A percentile compares a stretch with the other conserved stretches of the same genome.
phyloP scores from a whole-genome alignment of 2,329 filamentous ascomycete genomes.

The Fusarium sp. region DNA sequence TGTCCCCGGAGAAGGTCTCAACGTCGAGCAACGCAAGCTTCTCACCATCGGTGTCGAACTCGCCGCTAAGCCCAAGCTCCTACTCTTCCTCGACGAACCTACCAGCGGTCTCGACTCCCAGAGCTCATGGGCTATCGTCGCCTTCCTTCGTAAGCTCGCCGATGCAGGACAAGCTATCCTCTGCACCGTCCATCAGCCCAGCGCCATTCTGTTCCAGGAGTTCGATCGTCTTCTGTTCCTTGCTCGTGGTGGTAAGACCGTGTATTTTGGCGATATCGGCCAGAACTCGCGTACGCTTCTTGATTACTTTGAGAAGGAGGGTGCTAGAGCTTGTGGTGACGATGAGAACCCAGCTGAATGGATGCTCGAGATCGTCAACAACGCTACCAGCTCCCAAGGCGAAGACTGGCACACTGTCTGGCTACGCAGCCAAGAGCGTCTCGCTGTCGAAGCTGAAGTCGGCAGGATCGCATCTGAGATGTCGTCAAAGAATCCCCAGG shows the following conservation, averaged over 20 bases:
- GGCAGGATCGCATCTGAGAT: slow-evolving; percentile 67
- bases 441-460: slow-evolving; percentile 67
- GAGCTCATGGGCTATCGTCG: slow-evolving; percentile 70
- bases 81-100: slow-evolving; percentile 71
- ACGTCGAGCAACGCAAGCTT: slow-evolving; percentile 70
- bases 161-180: slow-evolving; percentile 62
- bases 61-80: slow-evolving; percentile 64
- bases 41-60: slow-evolving; percentile 70
- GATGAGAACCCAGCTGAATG: slow-evolving; percentile 80
- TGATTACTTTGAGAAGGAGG: slow-evolving; percentile 72
- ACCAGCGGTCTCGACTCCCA: slow-evolving; percentile 70
- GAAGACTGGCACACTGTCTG: slow-evolving; percentile 76
- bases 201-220: slow-evolving; percentile 61
- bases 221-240: slow-evolving; percentile 72
- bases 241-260: slow-evolving; percentile 70
- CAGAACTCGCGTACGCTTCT: slow-evolving; percentile 65
- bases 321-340: slow-evolving; percentile 65
- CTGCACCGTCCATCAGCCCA: slow-evolving; percentile 66
- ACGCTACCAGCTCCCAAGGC: slow-evolving; percentile 49
- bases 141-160: slow-evolving; percentile 70
- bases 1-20: slow-evolving; percentile 67
- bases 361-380: slow-evolving; percentile 69
- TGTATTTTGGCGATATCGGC: slow-evolving; percentile 76
- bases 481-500: slow-evolving; percentile 18
- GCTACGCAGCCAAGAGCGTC: slow-evolving; percentile 62